phyloP scores from a whole-genome alignment of 2,329 filamentous ascomycete genomes.

The Colletotrichum lindemuthianum region DNA sequence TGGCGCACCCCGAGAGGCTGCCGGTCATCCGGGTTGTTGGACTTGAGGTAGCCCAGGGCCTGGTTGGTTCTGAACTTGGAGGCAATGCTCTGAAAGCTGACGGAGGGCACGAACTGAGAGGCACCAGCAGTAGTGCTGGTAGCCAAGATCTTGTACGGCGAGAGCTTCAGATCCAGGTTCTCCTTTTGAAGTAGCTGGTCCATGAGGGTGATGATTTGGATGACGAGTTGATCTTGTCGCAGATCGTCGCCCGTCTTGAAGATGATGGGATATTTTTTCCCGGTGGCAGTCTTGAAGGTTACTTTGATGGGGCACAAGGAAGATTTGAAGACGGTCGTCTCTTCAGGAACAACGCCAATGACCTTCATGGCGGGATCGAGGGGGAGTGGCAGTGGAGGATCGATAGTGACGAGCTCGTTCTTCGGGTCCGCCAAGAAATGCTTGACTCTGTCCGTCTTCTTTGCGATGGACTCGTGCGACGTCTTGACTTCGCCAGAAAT shows the following conservation, averaged over 20 bases:
- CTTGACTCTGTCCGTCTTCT: constrained; percentile 87
- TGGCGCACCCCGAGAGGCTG: constrained; percentile 88
- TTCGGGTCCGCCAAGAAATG: constrained; percentile 86
- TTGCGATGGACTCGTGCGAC: constrained; percentile 78
- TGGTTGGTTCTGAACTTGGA: constrained; percentile 80
- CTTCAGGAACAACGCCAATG: constrained; percentile 82
- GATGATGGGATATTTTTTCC: constrained; percentile 86
- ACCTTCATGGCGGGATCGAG: constrained; percentile 86
- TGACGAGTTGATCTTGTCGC: constrained; percentile 95
- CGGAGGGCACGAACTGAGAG: constrained; percentile 92
- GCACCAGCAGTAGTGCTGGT: constrained; percentile 90
- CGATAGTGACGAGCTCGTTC: constrained; percentile 85
- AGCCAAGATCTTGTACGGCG: constrained; percentile 95
- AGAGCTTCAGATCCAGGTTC: constrained; percentile 93
- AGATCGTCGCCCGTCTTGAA: constrained; percentile 98
- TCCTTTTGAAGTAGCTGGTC: constrained; percentile 95
- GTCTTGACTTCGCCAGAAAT: constrained; percentile 90
- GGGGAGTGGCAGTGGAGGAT: constrained; percentile 87
- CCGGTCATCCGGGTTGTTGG: constrained; percentile 86
- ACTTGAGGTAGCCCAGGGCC: constrained; percentile 84
- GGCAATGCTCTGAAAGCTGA: constrained; percentile 83
- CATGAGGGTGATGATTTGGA: constrained; percentile 95
- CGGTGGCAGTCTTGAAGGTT: constrained; percentile 83
- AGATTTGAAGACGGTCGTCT: constrained; percentile 94
- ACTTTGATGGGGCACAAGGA: constrained; percentile 91